Base-by-base conservation (phyloP, 1,284 basidiomycete genomes). In the Fomitopsis palustris region DNA sequence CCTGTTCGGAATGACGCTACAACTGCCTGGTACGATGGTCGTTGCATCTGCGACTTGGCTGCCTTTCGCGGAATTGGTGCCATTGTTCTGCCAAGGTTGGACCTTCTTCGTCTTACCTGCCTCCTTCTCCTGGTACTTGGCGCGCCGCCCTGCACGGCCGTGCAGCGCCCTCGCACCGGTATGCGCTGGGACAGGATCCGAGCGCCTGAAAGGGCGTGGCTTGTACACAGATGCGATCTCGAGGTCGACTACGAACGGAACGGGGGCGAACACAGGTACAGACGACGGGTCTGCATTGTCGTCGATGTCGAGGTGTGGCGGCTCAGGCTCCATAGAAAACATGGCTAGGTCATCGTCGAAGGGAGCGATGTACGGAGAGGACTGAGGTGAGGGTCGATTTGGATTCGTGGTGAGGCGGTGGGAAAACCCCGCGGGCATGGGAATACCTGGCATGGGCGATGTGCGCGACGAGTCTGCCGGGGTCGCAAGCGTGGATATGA, bases 221-320 rank as follows among this genome's bases (percentile, higher is more conserved):
- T 90, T 90, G 74, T 83, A 88, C 4, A 90, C 88, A 1, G 83
- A 78, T 1, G 81, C 74, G 52, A 90, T 90, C 66, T 87, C 86
- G 58, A 91, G 79, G 66, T 84, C 82, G 56, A 85, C 70, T 14
- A 76, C 70, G 58, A 80, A 72, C 29, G 71, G 55, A 14, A 31
- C 23, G 2, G 63, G 65, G 27, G 63, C 57, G 31, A 29, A 14
- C 16, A 29, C 45, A 10, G 25, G 12, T 14, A 21, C 41, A 3
- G 63, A 60, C 23, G 55, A 6, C 9, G 58, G 56, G 19, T 63
- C 56, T 31, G 69, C 69, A 27, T 62, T 57, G 43, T 55, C 61
- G 54, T 53, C 61, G 45, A 64, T 65, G 42, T 67, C 67, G 9
- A 68, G 63, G 53, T 77, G 75, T 0, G 70, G 55, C 27, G 71